Conservation (phyloP, 2,329 filamentous ascomycete species). For the Trichoderma atrobrunneum region DNA sequence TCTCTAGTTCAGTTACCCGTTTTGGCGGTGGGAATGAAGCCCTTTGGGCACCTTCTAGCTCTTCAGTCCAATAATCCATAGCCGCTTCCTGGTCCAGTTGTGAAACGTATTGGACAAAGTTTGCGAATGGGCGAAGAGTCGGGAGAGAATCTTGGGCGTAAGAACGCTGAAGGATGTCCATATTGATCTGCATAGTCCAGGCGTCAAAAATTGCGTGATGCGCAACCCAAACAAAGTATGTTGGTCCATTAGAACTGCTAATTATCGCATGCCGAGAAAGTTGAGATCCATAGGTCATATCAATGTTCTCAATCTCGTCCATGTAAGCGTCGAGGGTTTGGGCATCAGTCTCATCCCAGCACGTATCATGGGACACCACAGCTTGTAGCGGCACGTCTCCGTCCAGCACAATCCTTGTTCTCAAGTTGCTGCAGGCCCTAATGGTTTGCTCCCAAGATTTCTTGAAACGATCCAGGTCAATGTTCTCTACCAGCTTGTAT, state of each 20-base stretch:
- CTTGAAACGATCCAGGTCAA: conserved; percentile 22
- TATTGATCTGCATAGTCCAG: conserved; percentile 20
- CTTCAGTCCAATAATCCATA: background rate
- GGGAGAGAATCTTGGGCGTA: conserved; percentile 4
- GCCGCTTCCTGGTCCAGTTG: background rate
- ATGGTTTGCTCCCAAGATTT: conserved; percentile 23
- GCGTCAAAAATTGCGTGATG: conserved; percentile 28
- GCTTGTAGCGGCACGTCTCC: conserved; percentile 15
- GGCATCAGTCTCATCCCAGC: background rate
- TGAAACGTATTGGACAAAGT: conserved; percentile 19
- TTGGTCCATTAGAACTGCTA: background rate
- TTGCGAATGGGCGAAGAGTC: conserved; percentile 9
- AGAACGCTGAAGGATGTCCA: background rate
- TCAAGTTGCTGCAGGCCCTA: conserved; percentile 19
- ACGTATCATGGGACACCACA: conserved; percentile 16
- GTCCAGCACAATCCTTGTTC: conserved; percentile 24
- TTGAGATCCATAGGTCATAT: conserved; percentile 5
- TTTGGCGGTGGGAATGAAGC: conserved; percentile 6
- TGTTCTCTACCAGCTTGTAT: conserved; percentile 7
- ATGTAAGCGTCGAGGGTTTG: background rate
- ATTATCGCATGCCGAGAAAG: conserved; percentile 14
- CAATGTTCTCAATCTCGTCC: background rate
- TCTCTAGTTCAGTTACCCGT: background rate
- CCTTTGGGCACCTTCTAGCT: background rate
- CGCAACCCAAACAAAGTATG: conserved; percentile 23